Evolutionary conservation across 805 yeast genomes (phyloP), one percentile per base, ranked within the genome.

Genomic region (Brettanomyces bruxellensis): DNA sequence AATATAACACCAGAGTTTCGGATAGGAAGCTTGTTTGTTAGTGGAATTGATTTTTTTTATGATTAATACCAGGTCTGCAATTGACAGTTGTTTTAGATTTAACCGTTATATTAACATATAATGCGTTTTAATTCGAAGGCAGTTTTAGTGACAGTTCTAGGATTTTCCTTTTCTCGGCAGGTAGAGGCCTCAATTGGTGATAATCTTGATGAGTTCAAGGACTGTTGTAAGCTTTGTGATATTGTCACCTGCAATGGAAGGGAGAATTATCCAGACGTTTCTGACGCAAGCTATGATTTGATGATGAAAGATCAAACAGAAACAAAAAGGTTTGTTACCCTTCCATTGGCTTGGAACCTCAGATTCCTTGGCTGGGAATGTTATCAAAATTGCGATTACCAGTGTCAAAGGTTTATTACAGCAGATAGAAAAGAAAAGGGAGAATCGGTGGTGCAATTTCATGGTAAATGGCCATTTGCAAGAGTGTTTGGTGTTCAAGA

Each of bases 381-480:
- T 59, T 65, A 65, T 2, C 74, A 81, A 28, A 81, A 93, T 58
- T 93, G 99, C 65, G 98, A 93, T 65, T 93, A 93, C 63, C 84
- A 81, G 55, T 93, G 99, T 62, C 98, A 93, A 62, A 80, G 88
- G 47, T 60, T 78, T 7, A 69, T 91, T 40, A 89, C 96, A 0
- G 56, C 58, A 2, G 67, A 75, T 36, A 69, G 95, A 23, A 64
- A 67, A 13, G 52, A 47, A 0, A 52, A 64, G 2, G 70, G 72
- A n/a, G 71, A 74, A 49, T 81, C 79, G 47, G 67, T 87, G 0
- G 73, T 73, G 38, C 99, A 93, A 62, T 93, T 87, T 66, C 96
- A 93, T 63, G 99, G 99, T 0, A 93, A 93, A 67, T 93, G 99
- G 99, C 98, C 98, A 2, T 93, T 93, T 57, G 51, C 70, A 14